Evolutionary conservation across 306 rosid genomes (phyloP), one percentile per base, ranked within the genome.

Genomic region (Malus fusca): DNA sequence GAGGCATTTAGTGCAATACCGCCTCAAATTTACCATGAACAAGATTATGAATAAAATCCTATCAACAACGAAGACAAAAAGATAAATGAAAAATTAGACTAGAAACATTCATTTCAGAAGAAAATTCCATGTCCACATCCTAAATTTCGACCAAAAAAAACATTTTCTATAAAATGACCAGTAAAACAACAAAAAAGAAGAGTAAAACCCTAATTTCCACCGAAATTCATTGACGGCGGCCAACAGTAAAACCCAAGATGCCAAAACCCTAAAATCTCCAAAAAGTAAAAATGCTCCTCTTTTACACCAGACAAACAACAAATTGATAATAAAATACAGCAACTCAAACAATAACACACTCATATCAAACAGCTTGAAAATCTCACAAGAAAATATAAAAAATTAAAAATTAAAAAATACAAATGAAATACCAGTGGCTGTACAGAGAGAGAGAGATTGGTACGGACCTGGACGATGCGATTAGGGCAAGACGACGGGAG

Each of bases 231-330:
- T 8, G 40, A 66, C 30, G 23, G 68, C 11, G 43, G 59, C 55
- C 10, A 3, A 46, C 43, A 33, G 23, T 48, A 42, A 23, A 79
- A 55, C 43, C 37, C 5, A 70, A 46, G 71, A 46, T 61, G 68
- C 75, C 64, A 33, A 71, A 78, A 78, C 63, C 81, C 81, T 62
- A 78, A 62, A 33, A 10, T 4, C 73, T 53, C 22, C 11, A 19
- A 11, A 64, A 52, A 17, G 55, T 17, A 48, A 48, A 22, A 64
- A 25, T 28, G 23, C 62, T 43, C 35, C 26, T 35, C 1, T 55
- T 64, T 51, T n/a, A 51, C 58, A 23, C 68, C 62, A 37, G 7
- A 61, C 19, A 48, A 10, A 25, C 21, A 28, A 64, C 8, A 19
- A 46, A 77, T 15, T 60, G 1, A 1, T 23, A 8, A 19, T 21